phyloP scores from a whole-genome alignment of 352 stramenopile genomes.

The Hyaloperonospora brassicae region DNA sequence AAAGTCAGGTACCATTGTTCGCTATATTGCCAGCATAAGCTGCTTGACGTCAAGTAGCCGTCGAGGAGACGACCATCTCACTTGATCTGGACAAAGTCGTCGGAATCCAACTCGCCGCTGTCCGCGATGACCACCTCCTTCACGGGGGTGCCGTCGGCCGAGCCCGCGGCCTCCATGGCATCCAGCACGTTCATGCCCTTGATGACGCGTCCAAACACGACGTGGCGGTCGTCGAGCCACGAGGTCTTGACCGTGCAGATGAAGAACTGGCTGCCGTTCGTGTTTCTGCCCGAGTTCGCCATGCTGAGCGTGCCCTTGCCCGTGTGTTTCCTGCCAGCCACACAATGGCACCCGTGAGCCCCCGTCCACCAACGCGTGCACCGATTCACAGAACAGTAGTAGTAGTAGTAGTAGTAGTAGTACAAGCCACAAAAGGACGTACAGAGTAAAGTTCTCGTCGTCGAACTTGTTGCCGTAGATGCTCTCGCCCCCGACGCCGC shows the following conservation, averaged over 20 bases:
- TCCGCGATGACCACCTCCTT: conserved; percentile 89
- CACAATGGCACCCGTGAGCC: too few species aligned
- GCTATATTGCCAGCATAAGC: too few species aligned
- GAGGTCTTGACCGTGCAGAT: conserved; percentile 91
- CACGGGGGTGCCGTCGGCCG: conserved; percentile 80
- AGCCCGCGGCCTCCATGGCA: conserved; percentile 92
- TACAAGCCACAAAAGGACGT: conserved; percentile 6
- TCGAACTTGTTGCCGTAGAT: conserved; percentile 78
- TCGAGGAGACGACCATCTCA: too few species aligned
- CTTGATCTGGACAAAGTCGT: conserved; percentile 32
- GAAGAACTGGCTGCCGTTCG: conserved; percentile 98
- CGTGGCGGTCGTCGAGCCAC: conserved; percentile 83
- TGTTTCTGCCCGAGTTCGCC: conserved; percentile 79
- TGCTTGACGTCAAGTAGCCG: too few species aligned
- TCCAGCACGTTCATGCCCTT: conserved; percentile 95
- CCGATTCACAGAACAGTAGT: too few species aligned
- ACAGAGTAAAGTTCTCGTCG: conserved; percentile 86
- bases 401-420: background rate
- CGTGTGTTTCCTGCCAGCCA: conserved; percentile 46
- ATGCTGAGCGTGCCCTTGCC: conserved; percentile 70
- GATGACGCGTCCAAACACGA: conserved; percentile 93
- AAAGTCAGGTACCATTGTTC: too few species aligned
- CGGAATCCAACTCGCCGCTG: conserved; percentile 85
- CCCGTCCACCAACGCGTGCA: too few species aligned
- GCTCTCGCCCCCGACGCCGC: conserved; percentile 65